Evolutionary conservation across 129 eudicot genomes (phyloP), one percentile per base, ranked within the genome.

Genomic region (Glebionis coronaria): DNA sequence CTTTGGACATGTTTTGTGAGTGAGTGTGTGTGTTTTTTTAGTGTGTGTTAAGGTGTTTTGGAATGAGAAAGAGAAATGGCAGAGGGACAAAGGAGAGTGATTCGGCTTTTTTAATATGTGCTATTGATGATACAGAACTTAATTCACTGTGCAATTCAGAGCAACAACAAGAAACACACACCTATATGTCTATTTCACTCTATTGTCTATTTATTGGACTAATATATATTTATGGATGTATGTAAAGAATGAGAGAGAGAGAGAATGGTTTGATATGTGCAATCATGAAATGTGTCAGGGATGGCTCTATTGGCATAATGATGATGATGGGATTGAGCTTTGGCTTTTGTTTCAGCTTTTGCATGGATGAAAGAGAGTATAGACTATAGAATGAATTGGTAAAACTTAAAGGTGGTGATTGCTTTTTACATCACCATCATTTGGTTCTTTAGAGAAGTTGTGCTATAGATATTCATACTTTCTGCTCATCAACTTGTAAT

Each of bases 281-380:
- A 81, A 81, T 87, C 83, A 87, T 81, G 94, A 81, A 77, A 73
- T 76, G 57, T 81, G 95, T 87, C 87, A 81, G 84, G 74, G 74
- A 63, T 67, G 82, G 78, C 77, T 77, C 83, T 68, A 86, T 82
- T 83, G 86, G 82, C 88, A 77, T 79, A 86, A 86, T 83, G 80
- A 83, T 83, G 80, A 83, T 81, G 89, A 83, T 82, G 82, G 87
- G 76, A 79, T 74, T 81, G 82, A 80, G 84, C 74, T 79, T 75
- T 71, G 69, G 68, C 72, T 77, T 75, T 71, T 72, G 74, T 68
- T 74, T 80, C 73, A 78, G 78, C 78, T 78, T 72, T 78, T 78
- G 80, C 80, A 76, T 68, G 75, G 80, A 76, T 6, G 80, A 76
- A 70, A 61, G 80, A 73, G 78, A 68, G 40, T 40, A 29, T 59